These are phyloP conservation scores for Colletotrichum camelliae DNA, from an alignment of 2,329 filamentous ascomycete genomes.

Conservation along the genomic window DNA sequence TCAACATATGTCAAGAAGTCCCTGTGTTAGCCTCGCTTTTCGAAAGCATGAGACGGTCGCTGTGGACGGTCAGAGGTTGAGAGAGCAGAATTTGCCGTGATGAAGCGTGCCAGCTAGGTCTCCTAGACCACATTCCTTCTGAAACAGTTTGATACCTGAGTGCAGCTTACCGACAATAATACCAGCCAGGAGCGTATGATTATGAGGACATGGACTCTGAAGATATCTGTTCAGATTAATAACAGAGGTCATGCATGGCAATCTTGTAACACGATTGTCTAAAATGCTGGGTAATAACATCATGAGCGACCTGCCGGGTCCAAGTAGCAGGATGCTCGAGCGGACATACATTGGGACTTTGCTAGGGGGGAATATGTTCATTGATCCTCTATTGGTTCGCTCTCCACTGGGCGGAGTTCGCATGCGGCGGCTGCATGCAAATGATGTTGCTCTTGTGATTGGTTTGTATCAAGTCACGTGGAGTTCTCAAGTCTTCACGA, in stretches of 20 bases:
- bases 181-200: background rate
- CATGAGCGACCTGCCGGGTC: background rate
- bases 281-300: background rate
- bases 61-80: background rate
- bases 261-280: background rate
- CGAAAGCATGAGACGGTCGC: background rate
- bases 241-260: background rate
- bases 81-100: background rate
- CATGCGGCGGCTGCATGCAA: background rate
- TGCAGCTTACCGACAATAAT: background rate
- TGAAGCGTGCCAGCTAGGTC: background rate
- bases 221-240: background rate
- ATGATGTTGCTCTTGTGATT: background rate
- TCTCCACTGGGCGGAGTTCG: background rate
- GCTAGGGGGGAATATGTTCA: background rate
- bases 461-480: background rate
- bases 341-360: background rate
- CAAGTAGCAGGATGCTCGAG: background rate
- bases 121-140: background rate
- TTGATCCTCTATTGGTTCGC: background rate
- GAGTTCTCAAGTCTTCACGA: background rate
- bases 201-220: background rate
- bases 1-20: background rate
- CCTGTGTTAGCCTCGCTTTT: background rate
- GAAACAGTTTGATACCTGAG: background rate